Evolutionary conservation across 2,329 filamentous ascomycete species (phyloP), one percentile per base, ranked within the genome.

Genomic region (Penicillium sumatraense): DNA sequence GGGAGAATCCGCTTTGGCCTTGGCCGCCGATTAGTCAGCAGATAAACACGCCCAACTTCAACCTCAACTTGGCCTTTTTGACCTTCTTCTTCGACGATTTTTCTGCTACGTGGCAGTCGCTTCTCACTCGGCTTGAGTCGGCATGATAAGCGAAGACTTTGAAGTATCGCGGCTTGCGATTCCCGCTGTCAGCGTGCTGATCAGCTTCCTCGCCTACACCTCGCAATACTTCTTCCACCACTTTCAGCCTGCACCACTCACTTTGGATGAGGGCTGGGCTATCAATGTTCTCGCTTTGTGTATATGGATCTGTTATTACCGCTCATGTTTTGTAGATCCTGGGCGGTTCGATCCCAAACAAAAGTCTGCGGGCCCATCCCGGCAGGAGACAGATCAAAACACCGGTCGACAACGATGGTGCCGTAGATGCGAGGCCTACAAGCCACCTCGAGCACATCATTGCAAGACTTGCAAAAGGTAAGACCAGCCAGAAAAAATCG

Each of bases 401-500:
- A 61, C 61, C 33, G 57, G 64, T 21, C 71, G 77, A 45, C 72
- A 75, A 49, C 69, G 79, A 58, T 88, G 85, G 84, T 88, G 86
- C 68, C 78, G 83, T 56, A 85, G 81, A 73, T 88, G 86, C 61
- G 78, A 86, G 59, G 80, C 81, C 35, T 75, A 77, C 54, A 88
- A 88, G 65, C 85, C 86, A 5, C 84, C 85, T 11, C 74, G 86
- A 57, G 81, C 86, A 20, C 86, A 88, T 73, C 86, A 88, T 67
- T 88, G 86, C 71, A 86, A 85, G 64, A 80, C 80, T 16, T 88
- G 86, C 69, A 77, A 80, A 68, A 81, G 83, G 85, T 84, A 54
- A 51, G 71, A 38, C 27, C 8, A 24, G 8, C 23, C 2, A 23
- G 7, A 16, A 20, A 14, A 16, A 24, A 33, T 16, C 4, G 27